These are phyloP conservation scores for Botrytis hyacinthi DNA, from an alignment of 2,329 filamentous ascomycete genomes.

Conservation along the genomic window DNA sequence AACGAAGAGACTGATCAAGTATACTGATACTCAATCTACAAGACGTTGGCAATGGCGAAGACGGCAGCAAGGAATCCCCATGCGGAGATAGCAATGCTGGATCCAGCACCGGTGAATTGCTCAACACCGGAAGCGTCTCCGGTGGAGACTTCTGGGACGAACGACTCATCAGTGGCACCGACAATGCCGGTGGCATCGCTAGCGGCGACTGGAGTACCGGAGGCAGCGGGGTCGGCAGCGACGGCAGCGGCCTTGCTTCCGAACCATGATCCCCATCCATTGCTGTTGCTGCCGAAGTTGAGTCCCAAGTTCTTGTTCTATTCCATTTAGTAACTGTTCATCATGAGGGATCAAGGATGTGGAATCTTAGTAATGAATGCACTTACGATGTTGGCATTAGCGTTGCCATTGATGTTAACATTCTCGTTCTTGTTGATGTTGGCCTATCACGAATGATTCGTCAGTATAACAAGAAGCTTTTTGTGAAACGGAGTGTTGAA, in stretches of 20 bases:
- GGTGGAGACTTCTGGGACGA: neutral
- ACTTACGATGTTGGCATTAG: slow-evolving; percentile 10
- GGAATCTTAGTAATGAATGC: neutral
- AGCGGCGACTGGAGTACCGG: neutral
- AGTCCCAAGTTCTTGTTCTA: slow-evolving; percentile 15
- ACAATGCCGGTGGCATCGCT: neutral
- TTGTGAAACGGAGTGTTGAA: neutral
- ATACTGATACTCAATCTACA: slow-evolving; percentile 14
- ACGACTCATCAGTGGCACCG: neutral
- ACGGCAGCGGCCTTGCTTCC: slow-evolving; percentile 12
- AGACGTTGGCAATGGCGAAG: slow-evolving; percentile 7
- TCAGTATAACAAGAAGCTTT: neutral
- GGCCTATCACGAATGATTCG: neutral
- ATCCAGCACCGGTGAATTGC: slow-evolving; percentile 13
- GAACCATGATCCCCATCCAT: slow-evolving; percentile 11
- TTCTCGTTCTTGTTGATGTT: slow-evolving; percentile 10
- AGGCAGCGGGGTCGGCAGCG: neutral
- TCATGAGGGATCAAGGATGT: no score
- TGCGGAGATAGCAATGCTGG: slow-evolving; percentile 4
- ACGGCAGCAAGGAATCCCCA: slow-evolving; percentile 13
- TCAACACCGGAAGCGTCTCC: neutral
- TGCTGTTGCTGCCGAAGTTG: neutral
- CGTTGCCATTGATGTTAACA: neutral
- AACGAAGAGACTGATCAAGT: neutral
- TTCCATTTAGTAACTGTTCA: neutral